Percentiles rank a stretch among this genome's conserved stretches.
phyloP scores from a whole-genome alignment of 768 basidiomycete species.

The Roridomyces roridus region DNA sequence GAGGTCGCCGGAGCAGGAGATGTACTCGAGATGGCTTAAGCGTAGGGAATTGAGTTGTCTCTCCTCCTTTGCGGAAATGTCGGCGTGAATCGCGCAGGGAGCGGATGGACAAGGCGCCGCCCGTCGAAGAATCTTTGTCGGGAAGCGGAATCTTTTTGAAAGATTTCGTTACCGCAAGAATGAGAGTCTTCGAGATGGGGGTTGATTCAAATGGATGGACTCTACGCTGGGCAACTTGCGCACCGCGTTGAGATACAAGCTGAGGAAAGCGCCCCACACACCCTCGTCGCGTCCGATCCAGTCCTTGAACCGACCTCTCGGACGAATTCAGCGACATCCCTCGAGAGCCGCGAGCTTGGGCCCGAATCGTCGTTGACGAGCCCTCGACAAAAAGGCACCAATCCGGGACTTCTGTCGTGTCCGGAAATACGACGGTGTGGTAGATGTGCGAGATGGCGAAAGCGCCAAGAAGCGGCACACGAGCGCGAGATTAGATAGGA shows the following conservation, averaged over 20 bases:
- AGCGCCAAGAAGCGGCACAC: conserved; percentile 50
- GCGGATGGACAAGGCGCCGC: conserved; percentile 8
- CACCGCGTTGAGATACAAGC: not conserved
- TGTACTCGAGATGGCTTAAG: conserved; percentile 5
- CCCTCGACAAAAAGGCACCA: conserved; percentile 4
- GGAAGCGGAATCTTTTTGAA: not conserved
- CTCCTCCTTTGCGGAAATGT: not conserved
- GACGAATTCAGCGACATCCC: conserved; percentile 8
- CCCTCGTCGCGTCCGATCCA: not conserved
- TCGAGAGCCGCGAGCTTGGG: not conserved
- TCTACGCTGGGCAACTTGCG: conserved; percentile 7
- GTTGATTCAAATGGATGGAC: conserved; percentile 8
- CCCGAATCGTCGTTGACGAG: not conserved
- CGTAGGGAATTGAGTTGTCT: not conserved
- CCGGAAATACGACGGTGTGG: conserved; percentile 35
- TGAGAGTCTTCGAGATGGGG: conserved; percentile 3
- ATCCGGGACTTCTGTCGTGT: not conserved
- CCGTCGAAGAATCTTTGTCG: no score
- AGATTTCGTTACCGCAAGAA: conserved; percentile 4
- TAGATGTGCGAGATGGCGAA: conserved; percentile 47
- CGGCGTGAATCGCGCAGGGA: conserved; percentile 4
- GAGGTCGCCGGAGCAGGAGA: not conserved
- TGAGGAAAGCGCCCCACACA: not conserved
- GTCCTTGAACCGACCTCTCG: conserved; percentile 12
- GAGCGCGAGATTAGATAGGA: conserved; percentile 39